Evolutionary conservation across 2,329 filamentous ascomycete species (phyloP).

Genomic region (Blumeriella jaapii): DNA sequence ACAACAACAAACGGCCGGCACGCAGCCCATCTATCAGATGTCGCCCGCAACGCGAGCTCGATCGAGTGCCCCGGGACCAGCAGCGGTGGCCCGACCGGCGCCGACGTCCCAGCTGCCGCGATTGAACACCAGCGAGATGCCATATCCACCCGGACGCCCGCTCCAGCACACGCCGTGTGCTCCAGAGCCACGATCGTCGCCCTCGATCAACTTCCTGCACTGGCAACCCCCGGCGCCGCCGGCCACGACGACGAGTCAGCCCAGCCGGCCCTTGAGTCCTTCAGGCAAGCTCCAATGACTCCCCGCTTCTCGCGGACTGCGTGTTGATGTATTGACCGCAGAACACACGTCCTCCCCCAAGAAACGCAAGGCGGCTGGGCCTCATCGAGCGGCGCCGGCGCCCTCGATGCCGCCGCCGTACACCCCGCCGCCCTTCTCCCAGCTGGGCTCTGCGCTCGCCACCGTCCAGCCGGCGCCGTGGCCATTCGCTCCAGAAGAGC

Average conservation of each 20-base stretch:
- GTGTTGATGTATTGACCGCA: conserved; percentile 28
- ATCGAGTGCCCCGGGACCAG: conserved; percentile 21
- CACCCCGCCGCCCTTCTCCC: conserved; percentile 44
- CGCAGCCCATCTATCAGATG: conserved; percentile 24
- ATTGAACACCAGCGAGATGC: conserved; percentile 32
- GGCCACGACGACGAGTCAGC: conserved; percentile 36
- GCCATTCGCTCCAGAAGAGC: conserved; percentile 54
- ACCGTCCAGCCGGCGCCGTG: conserved; percentile 43
- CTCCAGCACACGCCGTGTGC: conserved; percentile 40
- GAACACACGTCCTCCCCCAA: conserved; percentile 66
- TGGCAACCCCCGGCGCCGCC: conserved; percentile 74
- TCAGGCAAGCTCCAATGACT: conserved; percentile 50
- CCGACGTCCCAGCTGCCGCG: conserved; percentile 28
- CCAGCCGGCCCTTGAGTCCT: conserved; percentile 59
- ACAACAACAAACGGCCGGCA: too few species aligned
- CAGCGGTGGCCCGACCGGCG: conserved; percentile 20
- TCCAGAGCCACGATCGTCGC: conserved; percentile 43
- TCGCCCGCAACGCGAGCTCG: conserved; percentile 25
- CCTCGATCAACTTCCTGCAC: conserved; percentile 81
- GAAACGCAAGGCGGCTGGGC: conserved; percentile 67
- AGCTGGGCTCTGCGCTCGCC: conserved; percentile 39
- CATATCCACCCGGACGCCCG: conserved; percentile 31
- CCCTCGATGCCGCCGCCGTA: conserved; percentile 35
- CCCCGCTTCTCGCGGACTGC: conserved; percentile 29
- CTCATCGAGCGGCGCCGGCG: conserved; percentile 36